Percentiles rank a stretch among this genome's conserved stretches.
Evolutionary conservation across 2,329 filamentous ascomycete genomes (phyloP).

Genomic region (Fusarium chuoi): DNA sequence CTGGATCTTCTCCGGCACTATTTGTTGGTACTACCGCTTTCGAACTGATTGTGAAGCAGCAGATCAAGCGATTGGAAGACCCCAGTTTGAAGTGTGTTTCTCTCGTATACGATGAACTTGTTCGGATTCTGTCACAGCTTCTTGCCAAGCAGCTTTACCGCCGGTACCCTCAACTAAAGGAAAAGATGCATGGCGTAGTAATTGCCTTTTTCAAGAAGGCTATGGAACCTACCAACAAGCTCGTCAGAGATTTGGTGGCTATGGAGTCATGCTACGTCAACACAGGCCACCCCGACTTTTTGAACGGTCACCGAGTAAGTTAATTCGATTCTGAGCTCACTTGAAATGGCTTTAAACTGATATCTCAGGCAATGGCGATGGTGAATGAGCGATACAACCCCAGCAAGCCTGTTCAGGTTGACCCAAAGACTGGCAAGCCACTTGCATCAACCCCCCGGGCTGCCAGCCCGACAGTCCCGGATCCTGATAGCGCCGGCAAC

Average conservation of each 20-base stretch:
- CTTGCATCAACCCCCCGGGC: slow-evolving; percentile 77
- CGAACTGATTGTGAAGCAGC: slow-evolving; percentile 97
- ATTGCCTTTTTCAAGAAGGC: slow-evolving; percentile 97
- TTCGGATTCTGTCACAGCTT: slow-evolving; percentile 91
- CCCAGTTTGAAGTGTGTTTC: slow-evolving; percentile 98
- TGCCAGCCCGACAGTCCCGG: slow-evolving; percentile 75
- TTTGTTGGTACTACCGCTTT: slow-evolving; percentile 99
- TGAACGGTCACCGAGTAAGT: slow-evolving; percentile 88
- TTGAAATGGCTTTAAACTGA: slow-evolving; percentile 7
- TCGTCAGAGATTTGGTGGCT: slow-evolving; percentile 88
- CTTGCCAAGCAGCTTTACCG: slow-evolving; percentile 90
- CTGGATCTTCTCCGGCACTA: slow-evolving; percentile 94
- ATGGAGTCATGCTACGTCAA: slow-evolving; percentile 99
- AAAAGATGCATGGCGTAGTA: slow-evolving; percentile 94
- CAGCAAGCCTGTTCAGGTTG: slow-evolving; percentile 89
- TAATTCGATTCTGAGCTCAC: neutral
- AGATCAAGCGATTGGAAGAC: slow-evolving; percentile 96
- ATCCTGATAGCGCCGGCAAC: slow-evolving; percentile 63
- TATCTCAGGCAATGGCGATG: slow-evolving; percentile 89
- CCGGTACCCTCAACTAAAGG: slow-evolving; percentile 92
- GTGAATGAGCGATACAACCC: slow-evolving; percentile 91
- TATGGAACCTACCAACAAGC: slow-evolving; percentile 98
- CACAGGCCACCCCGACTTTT: slow-evolving; percentile 96
- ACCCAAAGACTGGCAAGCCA: slow-evolving; percentile 98
- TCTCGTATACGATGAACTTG: slow-evolving; percentile 95